These are phyloP conservation scores for Globisporangium acanthophoron DNA, from an alignment of 352 stramenopile species.

Conservation along the genomic window DNA sequence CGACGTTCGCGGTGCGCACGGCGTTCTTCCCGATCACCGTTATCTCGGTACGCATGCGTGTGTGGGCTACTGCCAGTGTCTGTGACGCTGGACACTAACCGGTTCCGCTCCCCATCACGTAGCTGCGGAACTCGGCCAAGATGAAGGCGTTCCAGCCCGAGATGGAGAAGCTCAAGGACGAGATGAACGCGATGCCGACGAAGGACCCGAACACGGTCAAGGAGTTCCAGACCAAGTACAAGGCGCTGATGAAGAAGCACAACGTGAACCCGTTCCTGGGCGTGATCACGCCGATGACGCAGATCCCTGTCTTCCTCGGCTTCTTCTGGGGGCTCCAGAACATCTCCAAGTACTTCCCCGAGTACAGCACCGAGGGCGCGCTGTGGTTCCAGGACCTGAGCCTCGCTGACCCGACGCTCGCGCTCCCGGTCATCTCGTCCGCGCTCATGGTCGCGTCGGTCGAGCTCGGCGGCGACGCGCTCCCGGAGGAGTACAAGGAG, in stretches of 20 bases:
- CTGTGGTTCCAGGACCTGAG: conserved; percentile 84
- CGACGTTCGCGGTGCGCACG: conserved; percentile 70
- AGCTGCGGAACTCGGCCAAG: conserved; percentile 83
- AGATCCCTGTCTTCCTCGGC: conserved; percentile 82
- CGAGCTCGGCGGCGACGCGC: conserved; percentile 64
- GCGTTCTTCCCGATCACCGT: conserved; percentile 73
- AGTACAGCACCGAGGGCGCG: conserved; percentile 67
- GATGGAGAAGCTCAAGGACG: conserved; percentile 71
- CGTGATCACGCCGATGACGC: conserved; percentile 57
- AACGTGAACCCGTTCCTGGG: conserved; percentile 71
- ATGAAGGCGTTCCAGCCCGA: conserved; percentile 82
- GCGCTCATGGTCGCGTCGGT: conserved; percentile 73
- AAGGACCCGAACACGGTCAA: conserved; percentile 42
- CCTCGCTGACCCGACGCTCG: conserved; percentile 58
- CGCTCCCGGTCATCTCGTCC: conserved; percentile 76
- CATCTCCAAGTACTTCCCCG: conserved; percentile 76
- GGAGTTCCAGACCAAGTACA: conserved; percentile 70
- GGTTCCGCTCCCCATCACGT: neutral
- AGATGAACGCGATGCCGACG: conserved; percentile 53
- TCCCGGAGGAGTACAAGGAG: conserved; percentile 54
- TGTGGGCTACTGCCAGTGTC: neutral
- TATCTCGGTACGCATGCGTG: conserved; percentile 46
- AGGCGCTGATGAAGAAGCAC: conserved; percentile 81
- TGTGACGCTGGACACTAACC: neutral
- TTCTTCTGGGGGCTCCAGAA: conserved; percentile 84